Conservation (phyloP, 768 basidiomycete genomes). For the Hortiboletus flavorubellus region DNA sequence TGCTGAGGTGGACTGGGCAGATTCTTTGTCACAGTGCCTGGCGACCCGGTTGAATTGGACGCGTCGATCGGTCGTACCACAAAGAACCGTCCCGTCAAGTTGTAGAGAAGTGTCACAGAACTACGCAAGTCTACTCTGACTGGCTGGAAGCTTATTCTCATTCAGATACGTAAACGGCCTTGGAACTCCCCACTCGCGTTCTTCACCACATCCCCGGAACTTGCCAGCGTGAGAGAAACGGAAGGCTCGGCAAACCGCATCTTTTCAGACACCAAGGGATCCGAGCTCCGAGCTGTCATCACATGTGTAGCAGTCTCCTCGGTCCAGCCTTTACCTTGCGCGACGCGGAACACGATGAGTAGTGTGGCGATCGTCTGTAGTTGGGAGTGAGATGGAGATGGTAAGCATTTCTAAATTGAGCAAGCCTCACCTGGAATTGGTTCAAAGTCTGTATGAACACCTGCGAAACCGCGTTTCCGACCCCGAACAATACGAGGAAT, state of each 20-base stretch:
- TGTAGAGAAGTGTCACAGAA: no score
- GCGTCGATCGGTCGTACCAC: no score
- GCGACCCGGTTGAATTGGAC: no score
- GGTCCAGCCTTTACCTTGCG: constrained; percentile 8
- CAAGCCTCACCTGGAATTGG: constrained; percentile 25
- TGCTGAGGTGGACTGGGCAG: no score
- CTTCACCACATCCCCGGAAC: neutral
- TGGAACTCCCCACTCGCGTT: neutral
- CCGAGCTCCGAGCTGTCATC: neutral
- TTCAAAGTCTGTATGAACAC: constrained; percentile 29
- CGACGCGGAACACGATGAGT: constrained; percentile 8
- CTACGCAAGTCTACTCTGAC: no score
- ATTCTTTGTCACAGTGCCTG: no score
- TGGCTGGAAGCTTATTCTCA: neutral
- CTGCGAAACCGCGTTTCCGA: constrained; percentile 22
- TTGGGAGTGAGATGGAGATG: neutral
- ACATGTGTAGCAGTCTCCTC: constrained; percentile 2
- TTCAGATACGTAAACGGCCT: neutral
- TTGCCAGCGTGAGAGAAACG: neutral
- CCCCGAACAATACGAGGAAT: constrained; percentile 29
- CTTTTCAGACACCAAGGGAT: neutral
- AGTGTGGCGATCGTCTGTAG: constrained; percentile 5
- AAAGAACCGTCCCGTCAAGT: no score
- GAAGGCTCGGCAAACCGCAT: constrained; percentile 1
- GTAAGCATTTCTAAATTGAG: neutral